Percentiles rank a stretch among this genome's conserved stretches.
phyloP scores from a whole-genome alignment of 108 stramenopile species.

The Skeletonema tropicum region DNA sequence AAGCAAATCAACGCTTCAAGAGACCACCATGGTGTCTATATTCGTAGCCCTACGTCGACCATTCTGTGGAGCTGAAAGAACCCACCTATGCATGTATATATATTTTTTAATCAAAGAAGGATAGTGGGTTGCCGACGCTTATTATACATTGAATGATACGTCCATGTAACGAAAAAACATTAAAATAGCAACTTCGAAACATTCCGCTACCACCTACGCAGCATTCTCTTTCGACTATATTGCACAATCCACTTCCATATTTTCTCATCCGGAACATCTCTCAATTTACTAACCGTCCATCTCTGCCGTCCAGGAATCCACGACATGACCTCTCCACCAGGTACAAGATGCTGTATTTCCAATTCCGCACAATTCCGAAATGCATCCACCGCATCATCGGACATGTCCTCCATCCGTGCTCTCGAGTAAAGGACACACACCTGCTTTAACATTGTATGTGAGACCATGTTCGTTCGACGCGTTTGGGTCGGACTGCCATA shows the following conservation, averaged over 20 bases:
- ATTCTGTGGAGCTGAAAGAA: neutral
- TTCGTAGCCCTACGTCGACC: neutral
- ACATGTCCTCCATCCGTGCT: neutral
- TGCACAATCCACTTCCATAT: constrained; percentile 22
- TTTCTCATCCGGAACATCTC: constrained; percentile 9
- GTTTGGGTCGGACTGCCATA: constrained; percentile 2
- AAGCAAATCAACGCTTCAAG: neutral
- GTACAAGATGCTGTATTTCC: constrained; percentile 14
- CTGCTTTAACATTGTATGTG: constrained; percentile 12
- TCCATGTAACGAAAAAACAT: neutral
- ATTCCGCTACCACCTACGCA: constrained; percentile 1
- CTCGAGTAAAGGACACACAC: neutral
- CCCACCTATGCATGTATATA: neutral
- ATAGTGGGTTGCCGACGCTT: neutral
- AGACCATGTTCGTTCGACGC: constrained; percentile 5
- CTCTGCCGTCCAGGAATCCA: constrained; percentile 11
- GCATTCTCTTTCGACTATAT: constrained; percentile 13
- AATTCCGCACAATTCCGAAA: constrained; percentile 7
- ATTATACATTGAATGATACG: neutral
- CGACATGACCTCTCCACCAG: neutral
- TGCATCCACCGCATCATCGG: constrained; percentile 7
- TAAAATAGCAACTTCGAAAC: neutral
- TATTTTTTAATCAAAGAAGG: neutral
- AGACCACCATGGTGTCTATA: neutral
- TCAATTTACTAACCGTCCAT: constrained; percentile 11